Base-by-base conservation (phyloP, 495 filamentous ascomycete genomes). In the Hypoxylon fuscum region DNA sequence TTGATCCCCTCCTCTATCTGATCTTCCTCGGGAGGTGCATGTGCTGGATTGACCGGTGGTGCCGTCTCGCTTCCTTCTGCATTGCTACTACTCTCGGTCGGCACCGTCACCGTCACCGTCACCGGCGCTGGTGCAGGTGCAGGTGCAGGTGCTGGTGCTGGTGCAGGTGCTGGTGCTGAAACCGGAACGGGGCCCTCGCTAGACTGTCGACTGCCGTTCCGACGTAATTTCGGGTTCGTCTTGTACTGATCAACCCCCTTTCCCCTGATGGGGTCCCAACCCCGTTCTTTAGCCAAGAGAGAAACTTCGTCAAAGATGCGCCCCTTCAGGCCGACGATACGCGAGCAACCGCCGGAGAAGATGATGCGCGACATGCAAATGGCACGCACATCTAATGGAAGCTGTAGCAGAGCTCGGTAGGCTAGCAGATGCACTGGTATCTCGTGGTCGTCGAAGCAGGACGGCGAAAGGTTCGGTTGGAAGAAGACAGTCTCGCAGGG, bases 321-420 rank as follows among this genome's bases (percentile, higher is more conserved):
- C n/a, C 77, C 76, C 66, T 91, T 93, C 1, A 98, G 76, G 4
- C 95, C 95, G 1, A 90, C 83, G 10, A 98, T 87, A 18, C 85
- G 83, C 32, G 92, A 86, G 42, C 89, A 88, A 5, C 93, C 93
- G 31, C 95, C 95, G 0, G 89, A 88, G 68, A 98, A 87, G 3
- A 96, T 81, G 48, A 98, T 92, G 46, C 94, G 89, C 5, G 92
- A 86, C 90, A 97, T 95, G 73, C 92, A 96, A 7, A 88, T 75
- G 0, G 87, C 86, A 18, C 95, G 87, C 17, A 90, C 85, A 76
- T 98, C 95, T 2, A 93, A 77, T 0, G 93, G 90, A 1, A 96
- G 79, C 8, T 84, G 74, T 1, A 94, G 79, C 3, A 98, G 83
- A n/a, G 83, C 78, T 25, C 83, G 82, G 74, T 96, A 96, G 1